Base-by-base conservation (phyloP, 495 filamentous ascomycete species). In the Hyaloscypha hepaticicola region DNA sequence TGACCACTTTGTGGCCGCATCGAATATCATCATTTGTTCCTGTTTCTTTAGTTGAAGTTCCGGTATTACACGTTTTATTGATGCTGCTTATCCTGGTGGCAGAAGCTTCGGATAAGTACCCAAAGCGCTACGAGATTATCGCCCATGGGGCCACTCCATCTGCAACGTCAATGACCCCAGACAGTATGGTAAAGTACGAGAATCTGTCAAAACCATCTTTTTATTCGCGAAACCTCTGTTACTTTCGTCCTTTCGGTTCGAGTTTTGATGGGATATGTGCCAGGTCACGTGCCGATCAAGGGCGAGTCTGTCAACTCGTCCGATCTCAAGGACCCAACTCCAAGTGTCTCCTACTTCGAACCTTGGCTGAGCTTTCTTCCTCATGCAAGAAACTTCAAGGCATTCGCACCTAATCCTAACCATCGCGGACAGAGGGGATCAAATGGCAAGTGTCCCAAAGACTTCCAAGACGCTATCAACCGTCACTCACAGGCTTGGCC, bases 391-490 rank as follows among this genome's bases (percentile, higher is more conserved):
- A 11, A 16, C 11, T 45, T 45, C 38, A 45, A 33, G 12, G 7
- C 31, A 33, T 12, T 33, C 31, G 6, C 31, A 33, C 31, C n/a
- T n/a, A n/a, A 33, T 7, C 31, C 31, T 33, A 33, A 6, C 6
- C 31, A 12, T 12, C 7, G 31, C 31, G 31, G 12, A 33, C 31
- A 12, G 7, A 12, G 31, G 31, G 12, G 31, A 33, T 33, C 31
- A 33, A 33, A 33, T 33, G 22, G 22, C 22, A 49, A n/a, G 8
- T 28, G 67, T 9, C 60, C 67, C 14, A 49, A 34, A 41, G 67
- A 68, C 41, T 70, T 75, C 60, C 68, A 64, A 50, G 73, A 79
- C 52, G 74, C 77, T 19, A 60, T 78, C 5, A 29, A n/a, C 14
- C 14, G 26, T 76, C 1, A 64, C 69, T 22, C 48, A 65, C 22